These are phyloP conservation scores for Bonia amplexicaulis DNA, from an alignment of 176 grass and related monocot genomes.

Conservation along the genomic window DNA sequence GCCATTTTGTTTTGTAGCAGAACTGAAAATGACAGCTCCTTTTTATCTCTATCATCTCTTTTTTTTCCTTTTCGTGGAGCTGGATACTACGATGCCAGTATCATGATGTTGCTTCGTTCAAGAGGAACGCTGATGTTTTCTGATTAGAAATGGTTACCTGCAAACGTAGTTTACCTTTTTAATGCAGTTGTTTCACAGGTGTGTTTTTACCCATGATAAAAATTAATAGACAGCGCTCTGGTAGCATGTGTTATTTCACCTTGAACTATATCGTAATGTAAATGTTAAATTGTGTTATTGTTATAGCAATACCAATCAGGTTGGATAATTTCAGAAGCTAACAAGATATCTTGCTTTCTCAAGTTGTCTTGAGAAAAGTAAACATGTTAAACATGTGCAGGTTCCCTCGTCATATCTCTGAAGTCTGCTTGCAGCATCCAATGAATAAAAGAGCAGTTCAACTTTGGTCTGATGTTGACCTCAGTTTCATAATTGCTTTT, in stretches of 20 bases:
- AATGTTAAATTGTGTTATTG: neutral
- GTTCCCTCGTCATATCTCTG: slow-evolving; percentile 17
- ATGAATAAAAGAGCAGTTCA: slow-evolving; percentile 35
- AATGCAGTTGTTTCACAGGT: neutral
- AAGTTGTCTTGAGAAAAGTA: slow-evolving; percentile 14
- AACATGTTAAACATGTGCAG: slow-evolving; percentile 48
- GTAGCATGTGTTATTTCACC: neutral
- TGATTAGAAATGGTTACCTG: slow-evolving; percentile 2
- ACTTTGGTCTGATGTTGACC: slow-evolving; percentile 46
- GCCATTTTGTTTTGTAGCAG: slow-evolving; percentile 11
- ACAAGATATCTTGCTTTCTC: slow-evolving; percentile 40
- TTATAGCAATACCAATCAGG: neutral
- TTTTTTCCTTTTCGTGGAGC: slow-evolving; percentile 25
- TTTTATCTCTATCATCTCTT: slow-evolving; percentile 21
- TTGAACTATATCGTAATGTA: neutral
- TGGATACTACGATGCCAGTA: slow-evolving; percentile 19
- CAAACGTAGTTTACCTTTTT: neutral
- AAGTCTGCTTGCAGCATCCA: slow-evolving; percentile 32
- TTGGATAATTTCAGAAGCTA: neutral
- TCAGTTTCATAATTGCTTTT: slow-evolving; percentile 33
- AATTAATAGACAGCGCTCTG: neutral
- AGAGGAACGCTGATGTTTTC: slow-evolving; percentile 21
- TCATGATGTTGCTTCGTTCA: slow-evolving; percentile 26
- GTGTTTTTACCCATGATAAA: neutral
- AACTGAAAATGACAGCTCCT: slow-evolving; percentile 42